These are phyloP conservation scores for Boletus mariae DNA, from an alignment of 1,284 basidiomycete genomes.

Conservation along the genomic window DNA sequence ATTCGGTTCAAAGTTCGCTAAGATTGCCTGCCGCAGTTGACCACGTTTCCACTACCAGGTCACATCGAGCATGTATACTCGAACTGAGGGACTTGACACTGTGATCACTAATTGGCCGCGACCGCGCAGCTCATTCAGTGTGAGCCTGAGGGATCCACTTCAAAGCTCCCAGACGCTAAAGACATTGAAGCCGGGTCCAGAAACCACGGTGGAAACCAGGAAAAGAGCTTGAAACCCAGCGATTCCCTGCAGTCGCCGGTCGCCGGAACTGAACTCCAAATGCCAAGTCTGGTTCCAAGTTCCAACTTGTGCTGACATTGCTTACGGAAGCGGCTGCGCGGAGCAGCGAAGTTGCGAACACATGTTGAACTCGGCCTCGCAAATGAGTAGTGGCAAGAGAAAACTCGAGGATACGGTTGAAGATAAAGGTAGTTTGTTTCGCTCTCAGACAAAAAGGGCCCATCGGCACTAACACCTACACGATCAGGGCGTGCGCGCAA, in stretches of 20 bases:
- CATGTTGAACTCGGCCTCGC: neutral
- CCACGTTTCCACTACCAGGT: slow-evolving; percentile 7
- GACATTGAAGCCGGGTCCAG: neutral
- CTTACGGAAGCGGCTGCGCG: neutral
- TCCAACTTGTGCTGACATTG: neutral
- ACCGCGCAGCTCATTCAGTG: neutral
- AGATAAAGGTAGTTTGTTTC: slow-evolving; percentile 8
- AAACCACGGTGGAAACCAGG: neutral
- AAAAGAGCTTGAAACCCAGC: neutral
- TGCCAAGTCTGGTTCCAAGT: no score
- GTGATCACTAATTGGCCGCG: neutral
- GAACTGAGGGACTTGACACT: neutral
- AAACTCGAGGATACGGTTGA: slow-evolving; percentile 13
- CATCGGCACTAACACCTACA: neutral
- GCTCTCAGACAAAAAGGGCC: neutral
- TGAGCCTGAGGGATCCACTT: neutral
- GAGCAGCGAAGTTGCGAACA: neutral
- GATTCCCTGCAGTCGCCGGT: slow-evolving; percentile 17
- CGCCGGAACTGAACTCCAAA: slow-evolving; percentile 2
- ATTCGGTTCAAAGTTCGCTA: slow-evolving; percentile 4
- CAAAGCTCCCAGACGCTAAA: neutral
- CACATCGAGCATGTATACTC: neutral
- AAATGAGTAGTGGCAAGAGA: slow-evolving; percentile 21
- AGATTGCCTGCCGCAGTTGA: slow-evolving; percentile 1
- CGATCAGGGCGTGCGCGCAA: slow-evolving; percentile 16